Evolutionary conservation across 2,329 filamentous ascomycete genomes (phyloP).

Genomic region (Cordyceps cicadae): DNA sequence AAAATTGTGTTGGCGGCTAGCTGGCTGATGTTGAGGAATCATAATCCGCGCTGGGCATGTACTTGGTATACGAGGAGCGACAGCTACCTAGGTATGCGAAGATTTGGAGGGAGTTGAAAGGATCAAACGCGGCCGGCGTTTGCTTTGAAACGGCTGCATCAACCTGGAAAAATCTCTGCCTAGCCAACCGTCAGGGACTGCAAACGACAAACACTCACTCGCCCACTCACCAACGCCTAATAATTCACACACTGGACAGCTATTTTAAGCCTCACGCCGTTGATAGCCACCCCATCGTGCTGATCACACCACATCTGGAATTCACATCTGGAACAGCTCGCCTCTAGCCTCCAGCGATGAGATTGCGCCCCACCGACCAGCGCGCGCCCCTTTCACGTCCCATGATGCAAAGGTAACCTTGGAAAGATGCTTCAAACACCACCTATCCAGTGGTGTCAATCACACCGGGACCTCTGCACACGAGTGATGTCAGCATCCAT

Average conservation of each 20-base stretch:
- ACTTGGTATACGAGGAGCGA: too few relatives aligned
- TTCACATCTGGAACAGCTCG: not conserved
- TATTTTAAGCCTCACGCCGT: not conserved
- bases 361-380: constrained; percentile 3
- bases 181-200: not conserved
- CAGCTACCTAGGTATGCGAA: not conserved
- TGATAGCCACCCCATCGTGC: not conserved
- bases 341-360: not conserved
- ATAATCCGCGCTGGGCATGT: too few relatives aligned
- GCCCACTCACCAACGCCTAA: too few relatives aligned
- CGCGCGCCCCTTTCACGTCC: not conserved
- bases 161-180: not conserved
- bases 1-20: not conserved
- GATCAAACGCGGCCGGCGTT: too few relatives aligned
- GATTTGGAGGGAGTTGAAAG: not conserved
- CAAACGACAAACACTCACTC: not conserved
- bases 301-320: not conserved
- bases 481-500: not conserved
- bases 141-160: not conserved
- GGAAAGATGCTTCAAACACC: constrained; percentile 1
- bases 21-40: too few relatives aligned
- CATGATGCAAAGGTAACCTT: constrained; percentile 3
- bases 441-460: not conserved
- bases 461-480: not conserved
- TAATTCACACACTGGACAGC: not conserved